Conservation (phyloP, 225 moss, liverwort and hornwort species). For the Rhytidiadelphus loreus region DNA sequence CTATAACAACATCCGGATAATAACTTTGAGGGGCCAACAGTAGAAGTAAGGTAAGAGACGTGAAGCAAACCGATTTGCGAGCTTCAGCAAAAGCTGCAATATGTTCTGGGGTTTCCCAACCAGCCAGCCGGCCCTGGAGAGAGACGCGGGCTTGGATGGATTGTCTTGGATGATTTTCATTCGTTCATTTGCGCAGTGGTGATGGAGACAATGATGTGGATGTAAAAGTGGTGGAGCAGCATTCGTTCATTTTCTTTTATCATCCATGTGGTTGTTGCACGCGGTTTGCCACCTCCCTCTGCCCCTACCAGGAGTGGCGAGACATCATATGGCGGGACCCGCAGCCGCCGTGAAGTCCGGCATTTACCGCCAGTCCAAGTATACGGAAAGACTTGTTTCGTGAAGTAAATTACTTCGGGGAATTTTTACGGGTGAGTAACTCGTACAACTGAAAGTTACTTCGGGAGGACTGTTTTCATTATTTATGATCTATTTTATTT, state of each 20-base stretch:
- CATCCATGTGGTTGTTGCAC: neutral
- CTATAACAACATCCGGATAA: neutral
- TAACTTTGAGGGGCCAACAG: neutral
- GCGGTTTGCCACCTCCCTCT: neutral
- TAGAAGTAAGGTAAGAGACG: neutral
- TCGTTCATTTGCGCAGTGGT: neutral
- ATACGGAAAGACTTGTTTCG: neutral
- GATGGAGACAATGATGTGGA: neutral
- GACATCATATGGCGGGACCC: neutral
- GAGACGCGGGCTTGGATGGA: neutral
- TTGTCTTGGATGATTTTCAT: neutral
- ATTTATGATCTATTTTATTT: neutral
- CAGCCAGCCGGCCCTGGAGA: neutral
- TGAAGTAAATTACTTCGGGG: neutral
- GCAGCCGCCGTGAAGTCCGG: neutral
- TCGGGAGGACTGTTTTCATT: neutral
- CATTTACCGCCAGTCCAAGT: constrained; percentile 5
- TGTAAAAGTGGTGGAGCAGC: neutral
- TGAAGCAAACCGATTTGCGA: neutral
- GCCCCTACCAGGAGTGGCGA: neutral
- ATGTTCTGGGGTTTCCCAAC: neutral
- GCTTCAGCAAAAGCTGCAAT: neutral
- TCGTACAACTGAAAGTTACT: neutral
- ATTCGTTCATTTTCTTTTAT: neutral
- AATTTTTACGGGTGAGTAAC: neutral